Conservation (phyloP, 2,329 filamentous ascomycete genomes). For the Thelonectria rubi region DNA sequence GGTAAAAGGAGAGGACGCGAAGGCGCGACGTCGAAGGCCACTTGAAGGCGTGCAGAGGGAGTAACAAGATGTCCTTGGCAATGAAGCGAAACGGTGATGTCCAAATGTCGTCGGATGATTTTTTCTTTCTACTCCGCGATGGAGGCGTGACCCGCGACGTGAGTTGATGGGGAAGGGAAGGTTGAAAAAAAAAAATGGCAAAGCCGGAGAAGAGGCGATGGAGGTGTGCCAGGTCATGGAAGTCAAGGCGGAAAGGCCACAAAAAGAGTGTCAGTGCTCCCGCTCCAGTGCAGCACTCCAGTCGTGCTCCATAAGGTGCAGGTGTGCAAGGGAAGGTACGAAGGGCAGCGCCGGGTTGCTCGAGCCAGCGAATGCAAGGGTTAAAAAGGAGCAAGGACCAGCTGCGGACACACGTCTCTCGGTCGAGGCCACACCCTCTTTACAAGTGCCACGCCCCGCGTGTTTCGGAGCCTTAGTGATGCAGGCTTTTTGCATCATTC, state of each 20-base stretch:
- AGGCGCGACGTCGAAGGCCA: slow-evolving; percentile 19
- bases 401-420: slow-evolving; percentile 1
- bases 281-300: slow-evolving; percentile 30
- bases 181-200: slow-evolving; percentile 38
- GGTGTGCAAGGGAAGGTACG: slow-evolving; percentile 17
- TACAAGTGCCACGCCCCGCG: background rate
- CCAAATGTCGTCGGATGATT: slow-evolving; percentile 29
- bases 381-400: slow-evolving; percentile 6
- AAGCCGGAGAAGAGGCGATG: slow-evolving; percentile 41
- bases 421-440: background rate
- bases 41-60: slow-evolving; percentile 13
- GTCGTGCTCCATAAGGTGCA: slow-evolving; percentile 3
- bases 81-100: slow-evolving; percentile 25
- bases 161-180: slow-evolving; percentile 44
- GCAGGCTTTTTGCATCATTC: background rate
- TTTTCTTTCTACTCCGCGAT: slow-evolving; percentile 15
- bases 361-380: slow-evolving; percentile 15
- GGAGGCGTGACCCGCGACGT: slow-evolving; percentile 32
- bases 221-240: slow-evolving; percentile 31
- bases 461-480: background rate
- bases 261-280: slow-evolving; percentile 15
- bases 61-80: slow-evolving; percentile 17
- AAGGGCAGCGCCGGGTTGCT: slow-evolving; percentile 7
- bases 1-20: slow-evolving; percentile 38
- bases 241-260: slow-evolving; percentile 11